Percentiles rank a stretch among this genome's conserved stretches.
Evolutionary conservation across 2,329 filamentous ascomycete species (phyloP).

Genomic region (Ilyonectria destructans): DNA sequence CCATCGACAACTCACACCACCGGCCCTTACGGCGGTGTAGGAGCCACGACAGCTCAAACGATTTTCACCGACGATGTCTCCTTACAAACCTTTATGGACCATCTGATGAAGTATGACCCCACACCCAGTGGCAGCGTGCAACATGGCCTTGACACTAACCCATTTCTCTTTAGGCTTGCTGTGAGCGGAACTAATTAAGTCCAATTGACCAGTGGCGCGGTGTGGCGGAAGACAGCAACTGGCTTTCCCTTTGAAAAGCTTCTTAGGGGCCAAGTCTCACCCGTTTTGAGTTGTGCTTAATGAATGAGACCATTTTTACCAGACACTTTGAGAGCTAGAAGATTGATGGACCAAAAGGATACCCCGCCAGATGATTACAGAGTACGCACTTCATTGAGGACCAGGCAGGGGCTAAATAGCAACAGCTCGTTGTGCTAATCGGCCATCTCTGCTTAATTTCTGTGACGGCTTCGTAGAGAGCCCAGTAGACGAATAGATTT

Average conservation of each 20-base stretch:
- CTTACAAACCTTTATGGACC: slow-evolving; percentile 99
- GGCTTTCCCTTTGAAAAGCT: no score
- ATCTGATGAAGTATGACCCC: slow-evolving; percentile 91
- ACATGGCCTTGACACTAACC: slow-evolving; percentile 31
- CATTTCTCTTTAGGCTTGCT: slow-evolving; percentile 63
- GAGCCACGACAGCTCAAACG: slow-evolving; percentile 90
- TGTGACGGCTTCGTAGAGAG: background rate
- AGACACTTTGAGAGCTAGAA: background rate
- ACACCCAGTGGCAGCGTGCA: slow-evolving; percentile 3
- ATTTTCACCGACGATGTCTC: slow-evolving; percentile 99
- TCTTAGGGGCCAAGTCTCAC: background rate
- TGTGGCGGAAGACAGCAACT: background rate
- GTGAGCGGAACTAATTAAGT: slow-evolving; percentile 75
- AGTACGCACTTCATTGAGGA: no score
- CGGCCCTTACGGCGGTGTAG: slow-evolving; percentile 90
- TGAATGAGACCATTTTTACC: background rate
- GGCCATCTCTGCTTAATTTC: background rate
- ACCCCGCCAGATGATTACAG: background rate
- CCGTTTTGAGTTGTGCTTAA: background rate
- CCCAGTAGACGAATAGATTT: slow-evolving; percentile 6
- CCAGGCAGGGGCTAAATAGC: background rate
- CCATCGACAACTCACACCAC: slow-evolving; percentile 97
- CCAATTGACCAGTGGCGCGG: background rate
- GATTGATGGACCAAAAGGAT: background rate
- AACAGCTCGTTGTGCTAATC: background rate